phyloP scores from a whole-genome alignment of 306 rosid species.

The Cucumis melo region DNA sequence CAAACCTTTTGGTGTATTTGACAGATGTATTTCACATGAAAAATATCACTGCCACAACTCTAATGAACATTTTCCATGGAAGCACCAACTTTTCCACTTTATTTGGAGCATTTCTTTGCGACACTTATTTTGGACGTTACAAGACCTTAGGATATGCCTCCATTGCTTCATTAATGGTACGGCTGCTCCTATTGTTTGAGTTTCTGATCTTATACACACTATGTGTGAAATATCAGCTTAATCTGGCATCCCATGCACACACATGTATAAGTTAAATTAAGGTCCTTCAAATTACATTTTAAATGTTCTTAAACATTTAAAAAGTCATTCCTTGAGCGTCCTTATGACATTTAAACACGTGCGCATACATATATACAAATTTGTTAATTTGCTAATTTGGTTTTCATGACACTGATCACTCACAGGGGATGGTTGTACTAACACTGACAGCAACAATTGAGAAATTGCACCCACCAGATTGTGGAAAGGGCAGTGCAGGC shows the following conservation, averaged over 20 bases:
- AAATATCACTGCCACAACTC: constrained; percentile 51
- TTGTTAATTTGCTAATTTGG: neutral
- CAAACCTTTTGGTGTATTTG: constrained; percentile 63
- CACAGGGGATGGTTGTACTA: constrained; percentile 49
- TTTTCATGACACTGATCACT: constrained; percentile 3
- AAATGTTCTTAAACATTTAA: neutral
- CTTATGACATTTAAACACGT: too few species aligned
- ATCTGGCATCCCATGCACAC: neutral
- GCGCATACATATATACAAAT: too few species aligned
- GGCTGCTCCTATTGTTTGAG: constrained; percentile 18
- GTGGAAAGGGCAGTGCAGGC: constrained; percentile 19
- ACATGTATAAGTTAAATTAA: neutral
- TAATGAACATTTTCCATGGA: constrained; percentile 54
- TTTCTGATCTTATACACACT: neutral
- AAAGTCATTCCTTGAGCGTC: too few species aligned
- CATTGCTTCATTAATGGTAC: constrained; percentile 55
- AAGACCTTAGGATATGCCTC: constrained; percentile 53
- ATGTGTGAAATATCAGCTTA: neutral
- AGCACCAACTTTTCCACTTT: constrained; percentile 67
- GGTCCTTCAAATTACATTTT: neutral
- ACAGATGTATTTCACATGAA: constrained; percentile 59
- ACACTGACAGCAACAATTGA: constrained; percentile 56
- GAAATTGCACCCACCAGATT: constrained; percentile 56
- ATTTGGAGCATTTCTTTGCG: constrained; percentile 61
- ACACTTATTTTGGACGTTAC: constrained; percentile 68